Evolutionary conservation across 1,284 basidiomycete species (phyloP).

Genomic region (Phenoliferia sp.): DNA sequence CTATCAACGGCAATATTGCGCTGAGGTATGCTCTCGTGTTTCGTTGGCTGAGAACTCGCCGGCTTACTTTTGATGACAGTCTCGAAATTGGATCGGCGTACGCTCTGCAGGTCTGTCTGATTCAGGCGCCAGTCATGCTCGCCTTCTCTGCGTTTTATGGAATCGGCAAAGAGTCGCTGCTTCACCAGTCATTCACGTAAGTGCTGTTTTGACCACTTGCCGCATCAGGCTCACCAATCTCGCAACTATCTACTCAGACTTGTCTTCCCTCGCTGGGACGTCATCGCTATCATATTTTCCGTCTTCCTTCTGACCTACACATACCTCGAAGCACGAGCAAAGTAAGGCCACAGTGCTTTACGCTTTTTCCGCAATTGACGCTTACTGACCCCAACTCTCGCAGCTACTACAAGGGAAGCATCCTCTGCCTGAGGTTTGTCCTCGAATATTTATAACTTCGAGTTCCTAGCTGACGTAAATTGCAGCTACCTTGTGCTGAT

Average conservation of each 20-base stretch:
- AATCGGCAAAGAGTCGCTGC: constrained; percentile 64
- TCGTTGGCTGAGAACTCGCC: neutral
- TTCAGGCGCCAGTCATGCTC: constrained; percentile 98
- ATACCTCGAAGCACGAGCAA: constrained; percentile 95
- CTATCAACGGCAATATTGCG: constrained; percentile 94
- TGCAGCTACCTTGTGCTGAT: constrained; percentile 69
- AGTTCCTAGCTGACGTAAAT: neutral
- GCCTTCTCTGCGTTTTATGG: constrained; percentile 92
- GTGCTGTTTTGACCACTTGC: constrained; percentile 27
- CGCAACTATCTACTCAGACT: constrained; percentile 52
- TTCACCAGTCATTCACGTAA: constrained; percentile 72
- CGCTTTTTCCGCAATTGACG: neutral
- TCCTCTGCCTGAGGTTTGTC: constrained; percentile 63
- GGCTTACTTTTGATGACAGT: constrained; percentile 47
- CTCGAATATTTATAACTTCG: neutral
- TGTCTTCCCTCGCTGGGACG: constrained; percentile 98
- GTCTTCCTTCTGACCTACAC: constrained; percentile 95
- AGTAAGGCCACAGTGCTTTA: constrained; percentile 69
- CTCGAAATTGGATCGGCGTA: constrained; percentile 99
- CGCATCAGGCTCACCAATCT: neutral
- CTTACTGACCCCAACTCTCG: neutral
- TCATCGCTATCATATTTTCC: constrained; percentile 76
- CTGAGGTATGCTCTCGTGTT: constrained; percentile 52
- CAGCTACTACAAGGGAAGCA: constrained; percentile 71
- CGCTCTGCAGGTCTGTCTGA: constrained; percentile 92